These are phyloP conservation scores for Tolypocladium ovalisporum DNA, from an alignment of 2,329 filamentous ascomycete species.

Conservation along the genomic window DNA sequence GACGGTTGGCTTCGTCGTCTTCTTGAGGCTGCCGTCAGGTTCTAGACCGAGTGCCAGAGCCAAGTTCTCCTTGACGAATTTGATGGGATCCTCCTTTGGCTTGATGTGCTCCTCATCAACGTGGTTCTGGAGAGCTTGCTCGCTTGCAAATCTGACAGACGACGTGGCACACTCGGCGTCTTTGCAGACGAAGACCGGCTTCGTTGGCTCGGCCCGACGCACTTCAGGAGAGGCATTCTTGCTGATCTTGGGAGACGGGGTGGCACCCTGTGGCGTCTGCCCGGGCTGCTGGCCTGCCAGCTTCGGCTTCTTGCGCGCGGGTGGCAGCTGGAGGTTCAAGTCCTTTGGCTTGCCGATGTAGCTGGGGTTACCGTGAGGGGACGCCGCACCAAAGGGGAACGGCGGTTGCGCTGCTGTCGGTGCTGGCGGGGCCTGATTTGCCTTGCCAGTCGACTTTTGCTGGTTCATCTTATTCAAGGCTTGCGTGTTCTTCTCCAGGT, in stretches of 20 bases:
- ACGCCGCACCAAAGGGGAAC: conserved; percentile 42
- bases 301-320: conserved; percentile 47
- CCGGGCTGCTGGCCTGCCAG: conserved; percentile 26
- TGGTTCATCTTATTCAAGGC: conserved; percentile 33
- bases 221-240: conserved; percentile 37
- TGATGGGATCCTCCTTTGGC: conserved; percentile 42
- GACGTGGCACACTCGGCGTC: conserved; percentile 44
- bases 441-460: conserved; percentile 28
- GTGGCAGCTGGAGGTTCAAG: conserved; percentile 45
- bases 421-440: conserved; percentile 40
- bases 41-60: conserved; percentile 40
- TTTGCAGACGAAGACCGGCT: conserved; percentile 37
- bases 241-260: conserved; percentile 35
- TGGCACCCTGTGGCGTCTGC: conserved; percentile 27
- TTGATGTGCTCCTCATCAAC: conserved; percentile 48
- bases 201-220: conserved; percentile 24
- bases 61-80: conserved; percentile 40
- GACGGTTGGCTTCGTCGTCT: conserved; percentile 15
- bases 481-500: conserved; percentile 41
- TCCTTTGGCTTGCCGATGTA: conserved; percentile 42
- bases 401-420: conserved; percentile 47
- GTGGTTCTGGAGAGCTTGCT: conserved; percentile 43
- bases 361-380: conserved; percentile 48
- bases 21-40: conserved; percentile 32
- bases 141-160: conserved; percentile 36